Percentiles rank a stretch among this genome's conserved stretches.
phyloP scores from a whole-genome alignment of 495 filamentous ascomycete species.

The Aspergillus mulundensis region DNA sequence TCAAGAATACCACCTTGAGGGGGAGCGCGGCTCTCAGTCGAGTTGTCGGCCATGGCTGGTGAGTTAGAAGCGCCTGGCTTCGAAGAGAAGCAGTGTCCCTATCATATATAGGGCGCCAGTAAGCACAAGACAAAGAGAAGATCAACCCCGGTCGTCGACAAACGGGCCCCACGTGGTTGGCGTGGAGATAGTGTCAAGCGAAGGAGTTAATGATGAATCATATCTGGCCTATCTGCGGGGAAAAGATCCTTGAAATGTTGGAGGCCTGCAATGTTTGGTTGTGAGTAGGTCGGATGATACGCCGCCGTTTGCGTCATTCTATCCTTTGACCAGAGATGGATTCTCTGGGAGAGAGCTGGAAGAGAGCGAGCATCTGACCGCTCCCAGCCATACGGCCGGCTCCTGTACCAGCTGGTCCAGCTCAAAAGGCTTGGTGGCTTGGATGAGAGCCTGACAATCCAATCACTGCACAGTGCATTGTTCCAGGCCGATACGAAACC shows the following conservation, averaged over 20 bases:
- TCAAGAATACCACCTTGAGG: constrained; percentile 62
- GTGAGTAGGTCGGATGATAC: constrained; percentile 6
- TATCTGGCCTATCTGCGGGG: background rate
- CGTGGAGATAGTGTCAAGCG: background rate
- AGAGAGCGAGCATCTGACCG: constrained; percentile 7
- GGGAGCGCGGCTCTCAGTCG: constrained; percentile 14
- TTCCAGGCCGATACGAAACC: background rate
- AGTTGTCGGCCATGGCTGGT: constrained; percentile 17
- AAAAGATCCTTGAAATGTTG: background rate
- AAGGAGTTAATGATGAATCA: background rate
- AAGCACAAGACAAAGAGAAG: background rate
- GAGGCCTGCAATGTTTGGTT: background rate
- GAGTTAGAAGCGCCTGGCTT: constrained; percentile 1
- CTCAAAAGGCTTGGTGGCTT: background rate
- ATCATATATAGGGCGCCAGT: background rate
- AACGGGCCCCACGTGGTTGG: constrained; percentile 5
- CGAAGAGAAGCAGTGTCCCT: background rate
- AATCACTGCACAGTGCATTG: background rate
- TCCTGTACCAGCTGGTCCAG: background rate
- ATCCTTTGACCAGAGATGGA: background rate
- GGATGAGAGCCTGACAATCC: background rate
- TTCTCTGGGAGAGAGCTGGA: background rate
- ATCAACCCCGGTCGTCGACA: background rate
- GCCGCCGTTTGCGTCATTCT: constrained; percentile 9
- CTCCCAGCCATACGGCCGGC: background rate